Percentiles rank a stretch among this genome's conserved stretches.
Conservation (phyloP, 2,329 filamentous ascomycete genomes). For the Stachybotrys chlorohalonatus region DNA sequence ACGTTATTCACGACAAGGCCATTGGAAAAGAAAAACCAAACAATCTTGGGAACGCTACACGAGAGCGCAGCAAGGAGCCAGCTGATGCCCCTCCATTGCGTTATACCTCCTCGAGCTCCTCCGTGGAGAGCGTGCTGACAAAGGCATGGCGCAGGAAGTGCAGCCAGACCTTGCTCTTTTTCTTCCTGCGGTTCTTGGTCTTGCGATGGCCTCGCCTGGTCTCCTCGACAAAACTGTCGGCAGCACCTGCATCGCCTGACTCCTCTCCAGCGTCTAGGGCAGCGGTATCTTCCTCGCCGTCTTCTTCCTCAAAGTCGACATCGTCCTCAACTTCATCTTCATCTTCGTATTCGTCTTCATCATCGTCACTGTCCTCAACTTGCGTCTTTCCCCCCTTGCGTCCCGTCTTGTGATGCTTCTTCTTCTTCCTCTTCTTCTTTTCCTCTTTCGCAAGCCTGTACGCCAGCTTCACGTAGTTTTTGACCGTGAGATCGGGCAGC, state of each 20-base stretch:
- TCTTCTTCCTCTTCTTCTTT: slow-evolving; percentile 6
- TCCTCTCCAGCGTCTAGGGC: slow-evolving; percentile 17
- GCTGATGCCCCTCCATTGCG: not conserved
- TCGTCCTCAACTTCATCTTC: slow-evolving; percentile 17
- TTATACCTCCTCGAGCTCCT: slow-evolving; percentile 50
- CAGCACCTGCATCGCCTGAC: slow-evolving; percentile 23
- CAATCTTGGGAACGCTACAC: not conserved
- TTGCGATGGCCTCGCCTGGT: slow-evolving; percentile 28
- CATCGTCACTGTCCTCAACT: slow-evolving; percentile 8
- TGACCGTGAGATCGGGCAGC: slow-evolving; percentile 75
- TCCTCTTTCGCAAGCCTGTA: slow-evolving; percentile 55
- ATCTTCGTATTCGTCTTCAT: slow-evolving; percentile 12
- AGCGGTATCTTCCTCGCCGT: slow-evolving; percentile 9
- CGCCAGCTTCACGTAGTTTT: slow-evolving; percentile 71
- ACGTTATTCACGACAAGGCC: not conserved
- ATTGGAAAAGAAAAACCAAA: slow-evolving; percentile 3
- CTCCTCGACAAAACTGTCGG: slow-evolving; percentile 22
- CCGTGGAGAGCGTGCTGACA: slow-evolving; percentile 59
- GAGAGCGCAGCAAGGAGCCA: not conserved
- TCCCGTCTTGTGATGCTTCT: slow-evolving; percentile 9
- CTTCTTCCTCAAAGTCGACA: slow-evolving; percentile 15
- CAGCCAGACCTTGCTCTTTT: slow-evolving; percentile 62
- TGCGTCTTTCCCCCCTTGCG: slow-evolving; percentile 10
- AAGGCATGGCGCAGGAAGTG: slow-evolving; percentile 73
- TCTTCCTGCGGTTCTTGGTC: slow-evolving; percentile 34